These are phyloP conservation scores for Cladosporium sphaerospermum DNA, from an alignment of 2,329 filamentous ascomycete species.

Conservation along the genomic window DNA sequence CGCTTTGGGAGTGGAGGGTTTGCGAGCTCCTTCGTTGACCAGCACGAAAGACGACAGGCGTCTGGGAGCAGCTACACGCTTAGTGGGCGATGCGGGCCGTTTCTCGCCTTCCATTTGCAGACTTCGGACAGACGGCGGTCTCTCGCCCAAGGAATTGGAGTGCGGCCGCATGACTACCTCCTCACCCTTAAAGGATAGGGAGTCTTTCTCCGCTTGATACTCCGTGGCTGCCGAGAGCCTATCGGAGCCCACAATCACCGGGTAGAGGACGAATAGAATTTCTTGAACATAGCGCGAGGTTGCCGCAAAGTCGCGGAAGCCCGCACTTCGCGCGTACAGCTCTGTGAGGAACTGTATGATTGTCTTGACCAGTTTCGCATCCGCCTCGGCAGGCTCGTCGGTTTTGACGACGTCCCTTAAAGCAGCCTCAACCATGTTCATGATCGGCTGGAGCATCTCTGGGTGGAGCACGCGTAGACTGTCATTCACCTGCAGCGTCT, in stretches of 20 bases:
- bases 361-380: conserved; percentile 63
- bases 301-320: conserved; percentile 76
- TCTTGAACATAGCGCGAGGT: conserved; percentile 76
- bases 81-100: conserved; percentile 26
- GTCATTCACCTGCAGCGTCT: conserved; percentile 57
- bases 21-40: conserved; percentile 63
- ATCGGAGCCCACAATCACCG: conserved; percentile 80
- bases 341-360: conserved; percentile 74
- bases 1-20: conserved; percentile 53
- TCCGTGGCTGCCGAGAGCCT: conserved; percentile 77
- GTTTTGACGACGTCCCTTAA: conserved; percentile 63
- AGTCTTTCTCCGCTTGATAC: conserved; percentile 73
- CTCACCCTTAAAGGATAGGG: conserved; percentile 76
- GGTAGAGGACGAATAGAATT: conserved; percentile 74
- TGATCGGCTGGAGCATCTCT: conserved; percentile 73
- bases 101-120: conserved; percentile 48
- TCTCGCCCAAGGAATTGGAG: conserved; percentile 51
- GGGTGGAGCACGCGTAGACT: conserved; percentile 64
- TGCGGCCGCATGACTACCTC: conserved; percentile 78
- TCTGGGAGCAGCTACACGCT: conserved; percentile 58
- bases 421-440: conserved; percentile 80
- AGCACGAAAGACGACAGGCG: conserved; percentile 89
- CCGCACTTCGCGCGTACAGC: conserved; percentile 66
- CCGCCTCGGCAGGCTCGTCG: conserved; percentile 39
- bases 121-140: conserved; percentile 66